phyloP scores from a whole-genome alignment of 768 basidiomycete genomes.

The Podaxis sp. region DNA sequence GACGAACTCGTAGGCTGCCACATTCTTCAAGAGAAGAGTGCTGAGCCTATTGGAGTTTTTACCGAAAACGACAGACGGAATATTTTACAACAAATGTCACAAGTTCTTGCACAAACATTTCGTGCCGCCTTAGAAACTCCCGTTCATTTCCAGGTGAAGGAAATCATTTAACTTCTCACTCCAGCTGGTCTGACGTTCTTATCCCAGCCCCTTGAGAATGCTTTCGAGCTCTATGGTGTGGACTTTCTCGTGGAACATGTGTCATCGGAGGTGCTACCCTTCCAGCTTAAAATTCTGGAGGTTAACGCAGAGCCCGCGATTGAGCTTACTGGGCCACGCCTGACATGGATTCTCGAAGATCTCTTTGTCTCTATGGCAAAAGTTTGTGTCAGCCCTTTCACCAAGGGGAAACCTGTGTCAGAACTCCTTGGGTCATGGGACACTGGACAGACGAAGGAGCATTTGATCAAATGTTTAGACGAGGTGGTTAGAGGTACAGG shows the following conservation, averaged over 20 bases:
- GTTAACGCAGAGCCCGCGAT: slow-evolving; percentile 97
- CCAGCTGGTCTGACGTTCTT: neutral
- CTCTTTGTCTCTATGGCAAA: slow-evolving; percentile 70
- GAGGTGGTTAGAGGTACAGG: slow-evolving; percentile 37
- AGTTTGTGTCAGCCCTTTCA: slow-evolving; percentile 69
- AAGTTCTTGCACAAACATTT: slow-evolving; percentile 75
- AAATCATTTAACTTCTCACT: neutral
- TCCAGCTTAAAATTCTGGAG: slow-evolving; percentile 77
- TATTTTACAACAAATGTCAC: slow-evolving; percentile 59
- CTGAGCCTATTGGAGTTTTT: slow-evolving; percentile 17
- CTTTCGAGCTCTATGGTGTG: slow-evolving; percentile 93
- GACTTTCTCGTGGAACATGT: slow-evolving; percentile 76
- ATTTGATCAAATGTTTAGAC: slow-evolving; percentile 68
- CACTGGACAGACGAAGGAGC: slow-evolving; percentile 46
- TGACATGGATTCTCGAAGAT: slow-evolving; percentile 78
- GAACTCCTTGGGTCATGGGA: slow-evolving; percentile 30
- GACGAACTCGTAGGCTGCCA: slow-evolving; percentile 72
- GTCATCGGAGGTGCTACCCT: slow-evolving; percentile 19
- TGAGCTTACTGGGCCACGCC: slow-evolving; percentile 80
- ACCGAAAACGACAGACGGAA: slow-evolving; percentile 30
- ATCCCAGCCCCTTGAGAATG: slow-evolving; percentile 75
- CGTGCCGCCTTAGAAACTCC: slow-evolving; percentile 80
- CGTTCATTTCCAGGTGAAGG: slow-evolving; percentile 75
- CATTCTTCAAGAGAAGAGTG: slow-evolving; percentile 34
- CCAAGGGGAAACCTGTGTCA: slow-evolving; percentile 19